Base-by-base conservation (phyloP, 2,329 filamentous ascomycete species). In the Botryotinia convoluta region DNA sequence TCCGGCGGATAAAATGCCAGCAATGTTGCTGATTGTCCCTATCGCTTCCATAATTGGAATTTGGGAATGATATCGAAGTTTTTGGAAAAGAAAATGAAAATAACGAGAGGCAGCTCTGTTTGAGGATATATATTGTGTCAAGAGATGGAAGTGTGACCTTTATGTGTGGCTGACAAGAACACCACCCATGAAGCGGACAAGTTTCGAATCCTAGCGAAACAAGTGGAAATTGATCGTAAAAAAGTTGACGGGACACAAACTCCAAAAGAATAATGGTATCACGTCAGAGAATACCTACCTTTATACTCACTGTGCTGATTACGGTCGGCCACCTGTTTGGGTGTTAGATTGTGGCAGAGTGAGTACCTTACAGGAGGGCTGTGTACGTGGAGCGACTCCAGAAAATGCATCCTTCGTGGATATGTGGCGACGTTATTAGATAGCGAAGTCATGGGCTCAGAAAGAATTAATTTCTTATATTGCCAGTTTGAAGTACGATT, bases 21-120 rank as follows among this genome's bases (percentile, higher is more conserved):
- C 71, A 69, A 72, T 51, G 29, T 59, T 69, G 64, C 71, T 72
- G 29, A 72, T 69, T 20, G 63, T 42, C 18, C 71, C 71, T 35
- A 72, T 48, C 8, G 60, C 60, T 62, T 71, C 69, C 69, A 71
- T 71, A 39, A 32, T 54, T 39, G 37, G 26, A 54, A 67, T 2
- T 20, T n/a, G 18, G 22, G 8, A 54, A 65, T 65, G 12, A 9
- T 29, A 14, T 37, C 48, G 35, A 32, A 67, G 4, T 20, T 18
- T 7, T 32, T 22, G 12, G 14, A 20, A 22, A 45, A 14, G 37
- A 6, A 57, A 32, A 57, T 4, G 51, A 29, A 10, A 29, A 39
- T 6, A 22, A 26, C 26, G 22, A 22, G n/a, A 51, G 35, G 12
- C 22, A 1, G 4, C 45, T 37, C 5, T 37, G 26, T 14, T 54